Percentiles rank a stretch among this genome's conserved stretches.
These are phyloP conservation scores for Cokeromyces recurvatus DNA, from an alignment of 371 early-diverging fungal species.

Conservation along the genomic window DNA sequence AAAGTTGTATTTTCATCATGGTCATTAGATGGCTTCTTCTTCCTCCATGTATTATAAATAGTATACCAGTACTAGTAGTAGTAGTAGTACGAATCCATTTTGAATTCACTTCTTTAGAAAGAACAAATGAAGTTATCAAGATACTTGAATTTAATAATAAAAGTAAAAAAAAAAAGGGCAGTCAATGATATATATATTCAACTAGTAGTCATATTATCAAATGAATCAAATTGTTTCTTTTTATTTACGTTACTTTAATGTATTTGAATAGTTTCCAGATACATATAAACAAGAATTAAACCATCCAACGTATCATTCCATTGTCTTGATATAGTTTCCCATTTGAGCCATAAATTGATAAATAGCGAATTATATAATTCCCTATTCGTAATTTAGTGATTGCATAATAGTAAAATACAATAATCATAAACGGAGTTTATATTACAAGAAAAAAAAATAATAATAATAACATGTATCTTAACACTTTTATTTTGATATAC, in stretches of 20 bases:
- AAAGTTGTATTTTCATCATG: background rate
- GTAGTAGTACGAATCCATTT: conserved; percentile 33
- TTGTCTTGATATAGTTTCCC: conserved; percentile 66
- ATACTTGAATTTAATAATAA: conserved; percentile 54
- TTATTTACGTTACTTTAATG: too few species aligned
- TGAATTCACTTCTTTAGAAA: conserved; percentile 43
- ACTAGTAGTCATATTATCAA: conserved; percentile 39
- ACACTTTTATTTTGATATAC: background rate
- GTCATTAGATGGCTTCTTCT: background rate
- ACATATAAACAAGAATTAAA: conserved; percentile 52
- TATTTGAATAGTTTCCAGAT: background rate
- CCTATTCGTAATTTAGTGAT: conserved; percentile 70
- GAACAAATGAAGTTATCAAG: conserved; percentile 28
- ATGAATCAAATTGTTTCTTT: background rate
- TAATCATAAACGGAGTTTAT: background rate
- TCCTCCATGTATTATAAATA: too few species aligned
- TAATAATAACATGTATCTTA: background rate
- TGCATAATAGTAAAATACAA: conserved; percentile 82
- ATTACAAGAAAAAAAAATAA: background rate
- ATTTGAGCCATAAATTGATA: conserved; percentile 62
- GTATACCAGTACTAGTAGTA: too few species aligned
- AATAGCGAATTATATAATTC: conserved; percentile 72
- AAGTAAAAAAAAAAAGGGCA: conserved; percentile 20
- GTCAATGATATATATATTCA: conserved; percentile 60
- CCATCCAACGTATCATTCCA: conserved; percentile 74